Evolutionary conservation across 1,284 basidiomycete species (phyloP), one percentile per base, ranked within the genome.

Genomic region (Peniophora sp.): DNA sequence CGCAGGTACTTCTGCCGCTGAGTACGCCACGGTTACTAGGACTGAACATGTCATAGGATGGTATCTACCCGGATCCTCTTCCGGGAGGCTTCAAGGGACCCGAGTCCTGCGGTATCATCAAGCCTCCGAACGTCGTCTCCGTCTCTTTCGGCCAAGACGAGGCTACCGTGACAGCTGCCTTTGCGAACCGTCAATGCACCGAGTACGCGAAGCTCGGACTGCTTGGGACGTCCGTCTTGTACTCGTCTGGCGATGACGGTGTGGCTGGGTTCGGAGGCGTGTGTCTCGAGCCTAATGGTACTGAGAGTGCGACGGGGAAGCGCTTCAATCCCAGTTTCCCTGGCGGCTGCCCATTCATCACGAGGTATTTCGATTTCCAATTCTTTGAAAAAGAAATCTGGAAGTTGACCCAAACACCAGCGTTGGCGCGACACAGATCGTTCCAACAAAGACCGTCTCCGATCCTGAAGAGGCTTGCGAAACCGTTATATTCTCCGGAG

Each of bases 31-130:
- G 41, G 38, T 45, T 52, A 56, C 58, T 48, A 36, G 48, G 47
- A 25, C n/a, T 50, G 17, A 41, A 8, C 25, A 17, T 46, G n/a
- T 11, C 25, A 9, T 27, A 75, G 66, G 77, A 83, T 57, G 70
- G 68, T 10, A 63, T 75, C 47, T 84, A 81, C 54, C 83, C 82
- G 1, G 77, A 83, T 58, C 53, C 61, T 1, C 46, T 56, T 11
- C 63, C 67, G 3, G 75, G 72, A 14, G 79, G 79, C 25, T 82
- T 63, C 49, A 50, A 66, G 17, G 65, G 58, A 0, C 59, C 63
- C 2, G 68, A 64, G 46, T 65, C 65, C 3, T 73, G 72, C 54
- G 72, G 72, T 22, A 69, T 66, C 38, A 61, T 69, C 39, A 54
- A 63, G 14, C 66, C 68, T 1, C 66, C 70, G 3, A 63, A 69